phyloP scores from a whole-genome alignment of 306 rosid genomes.

The Fragaria vesca region DNA sequence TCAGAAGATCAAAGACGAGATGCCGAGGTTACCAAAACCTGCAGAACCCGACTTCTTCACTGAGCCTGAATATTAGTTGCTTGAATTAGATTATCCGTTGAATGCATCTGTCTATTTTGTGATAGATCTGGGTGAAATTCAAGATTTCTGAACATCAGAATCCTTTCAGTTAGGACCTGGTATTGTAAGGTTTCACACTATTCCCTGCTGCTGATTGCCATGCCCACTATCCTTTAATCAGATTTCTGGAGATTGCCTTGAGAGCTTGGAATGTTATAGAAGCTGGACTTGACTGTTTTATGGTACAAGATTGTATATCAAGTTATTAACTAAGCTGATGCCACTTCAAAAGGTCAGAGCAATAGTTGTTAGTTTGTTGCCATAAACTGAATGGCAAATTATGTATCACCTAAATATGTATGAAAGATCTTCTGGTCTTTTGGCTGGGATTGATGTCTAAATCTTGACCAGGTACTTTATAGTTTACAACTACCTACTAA shows the following conservation, averaged over 20 bases:
- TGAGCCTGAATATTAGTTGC: conserved; percentile 59
- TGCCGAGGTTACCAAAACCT: conserved; percentile 80
- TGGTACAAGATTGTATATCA: neutral
- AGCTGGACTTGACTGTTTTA: neutral
- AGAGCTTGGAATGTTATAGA: neutral
- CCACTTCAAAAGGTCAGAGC: neutral
- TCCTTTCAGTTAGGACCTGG: conserved; percentile 1
- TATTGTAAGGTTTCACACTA: neutral
- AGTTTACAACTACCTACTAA: neutral
- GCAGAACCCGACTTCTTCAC: conserved; percentile 90
- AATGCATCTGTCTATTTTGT: conserved; percentile 1
- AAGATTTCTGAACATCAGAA: neutral
- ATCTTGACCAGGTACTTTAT: too few relatives aligned
- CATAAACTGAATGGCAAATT: neutral
- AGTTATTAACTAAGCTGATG: neutral
- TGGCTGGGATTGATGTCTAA: neutral
- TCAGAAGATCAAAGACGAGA: conserved; percentile 74
- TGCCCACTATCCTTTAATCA: neutral
- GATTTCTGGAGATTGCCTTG: neutral
- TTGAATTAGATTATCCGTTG: neutral
- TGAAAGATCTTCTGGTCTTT: neutral
- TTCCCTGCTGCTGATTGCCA: neutral
- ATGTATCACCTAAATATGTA: neutral
- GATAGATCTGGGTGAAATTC: neutral
- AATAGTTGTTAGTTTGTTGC: neutral